phyloP scores from a whole-genome alignment of 805 yeast genomes.

The Candida khao-thaluensis region DNA sequence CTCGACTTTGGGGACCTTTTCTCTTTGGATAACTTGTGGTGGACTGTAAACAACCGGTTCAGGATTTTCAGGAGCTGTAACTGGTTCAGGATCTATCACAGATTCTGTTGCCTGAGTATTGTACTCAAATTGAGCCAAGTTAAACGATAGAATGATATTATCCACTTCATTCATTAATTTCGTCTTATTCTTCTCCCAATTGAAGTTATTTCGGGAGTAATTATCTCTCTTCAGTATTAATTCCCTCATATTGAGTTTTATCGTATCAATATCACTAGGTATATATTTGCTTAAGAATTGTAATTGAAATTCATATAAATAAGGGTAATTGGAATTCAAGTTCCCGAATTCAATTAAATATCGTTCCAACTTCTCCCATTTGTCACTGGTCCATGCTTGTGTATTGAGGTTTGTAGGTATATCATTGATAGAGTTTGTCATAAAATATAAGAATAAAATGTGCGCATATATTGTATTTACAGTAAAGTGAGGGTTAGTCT shows the following conservation, averaged over 20 bases:
- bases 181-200: constrained; percentile 15
- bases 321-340: constrained; percentile 11
- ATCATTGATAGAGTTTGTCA: constrained; percentile 1
- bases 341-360: constrained; percentile 16
- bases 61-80: neutral
- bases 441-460: neutral
- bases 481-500: neutral
- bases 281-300: constrained; percentile 14
- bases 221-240: constrained; percentile 6
- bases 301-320: constrained; percentile 14
- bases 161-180: constrained; percentile 18
- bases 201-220: constrained; percentile 12
- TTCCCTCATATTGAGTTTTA: constrained; percentile 9
- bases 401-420: neutral
- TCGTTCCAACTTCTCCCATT: constrained; percentile 15
- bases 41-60: neutral
- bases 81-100: neutral
- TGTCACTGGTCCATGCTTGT: constrained; percentile 8
- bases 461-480: constrained; percentile 10
- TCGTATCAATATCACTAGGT: constrained; percentile 10
- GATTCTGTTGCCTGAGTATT: neutral
- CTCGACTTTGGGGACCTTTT: neutral
- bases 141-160: constrained; percentile 15
- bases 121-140: constrained; percentile 10
- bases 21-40: neutral